Conservation (phyloP, 164 flowering plant genomes). For the Cinnamomum micranthum region DNA sequence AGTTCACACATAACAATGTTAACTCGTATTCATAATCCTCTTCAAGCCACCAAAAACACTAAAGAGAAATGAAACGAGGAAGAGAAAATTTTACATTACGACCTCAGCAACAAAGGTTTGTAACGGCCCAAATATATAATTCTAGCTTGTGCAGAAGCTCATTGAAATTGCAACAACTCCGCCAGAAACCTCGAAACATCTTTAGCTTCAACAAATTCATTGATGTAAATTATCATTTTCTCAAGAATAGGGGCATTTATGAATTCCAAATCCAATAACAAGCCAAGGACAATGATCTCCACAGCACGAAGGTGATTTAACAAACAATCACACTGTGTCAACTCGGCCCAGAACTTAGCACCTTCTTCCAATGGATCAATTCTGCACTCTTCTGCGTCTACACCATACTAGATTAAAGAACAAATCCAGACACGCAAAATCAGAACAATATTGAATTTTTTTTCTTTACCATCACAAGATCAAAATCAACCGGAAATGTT, state of each 20-base stretch:
- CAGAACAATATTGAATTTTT: neutral
- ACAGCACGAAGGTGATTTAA: conserved; percentile 34
- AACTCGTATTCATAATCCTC: too few species aligned
- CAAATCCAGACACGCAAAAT: too few species aligned
- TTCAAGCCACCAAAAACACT: too few species aligned
- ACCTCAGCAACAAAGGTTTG: too few species aligned
- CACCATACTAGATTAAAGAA: too few species aligned
- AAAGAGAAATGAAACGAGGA: too few species aligned
- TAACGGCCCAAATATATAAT: too few species aligned
- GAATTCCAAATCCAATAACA: conserved; percentile 33
- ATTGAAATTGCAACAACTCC: conserved; percentile 44
- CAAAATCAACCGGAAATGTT: neutral
- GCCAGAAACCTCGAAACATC: conserved; percentile 26
- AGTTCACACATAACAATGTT: too few species aligned
- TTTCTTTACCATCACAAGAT: neutral
- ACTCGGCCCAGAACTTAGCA: conserved; percentile 18
- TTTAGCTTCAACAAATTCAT: conserved; percentile 16
- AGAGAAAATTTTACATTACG: too few species aligned
- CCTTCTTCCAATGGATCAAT: conserved; percentile 27
- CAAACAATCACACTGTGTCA: conserved; percentile 14
- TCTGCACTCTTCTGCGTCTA: conserved; percentile 18
- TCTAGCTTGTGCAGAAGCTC: conserved; percentile 34
- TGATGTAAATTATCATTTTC: conserved; percentile 34
- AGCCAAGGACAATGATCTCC: conserved; percentile 34
- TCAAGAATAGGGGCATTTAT: conserved; percentile 49